Evolutionary conservation across 208 protist species (phyloP), one percentile per base, ranked within the genome.

Genomic region (Leishmania guyanensis): DNA sequence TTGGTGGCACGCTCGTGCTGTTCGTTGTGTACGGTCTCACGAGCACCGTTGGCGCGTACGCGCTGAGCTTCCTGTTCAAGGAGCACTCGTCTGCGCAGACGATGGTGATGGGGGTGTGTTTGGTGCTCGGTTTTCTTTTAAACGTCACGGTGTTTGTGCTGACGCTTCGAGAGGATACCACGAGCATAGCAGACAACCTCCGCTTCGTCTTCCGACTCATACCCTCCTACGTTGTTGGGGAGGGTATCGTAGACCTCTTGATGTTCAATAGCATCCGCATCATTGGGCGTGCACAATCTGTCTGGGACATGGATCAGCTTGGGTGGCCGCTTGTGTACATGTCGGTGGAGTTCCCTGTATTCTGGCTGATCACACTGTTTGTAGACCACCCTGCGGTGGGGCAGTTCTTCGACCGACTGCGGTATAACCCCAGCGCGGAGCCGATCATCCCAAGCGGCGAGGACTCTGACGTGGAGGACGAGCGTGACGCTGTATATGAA

Each of bases 61-160:
- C 62, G 3, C 26, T 90, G 39, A 90, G 81, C 73, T 93, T 94
- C 74, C n/a, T 86, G 54, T 93, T 93, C 79, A 80, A 33, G 36
- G 79, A 88, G 36, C 83, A 94, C 87, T 69, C 91, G 48, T 85
- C 82, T 17, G 90, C 89, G 8, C 86, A 93, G 70, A 84, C 80
- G 17, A 79, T 84, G 1, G 77, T 87, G 20, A 87, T 94, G 87
- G 53, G 71, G 0, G 73, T 88, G 1, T 86, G 81, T 77, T 87
- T 93, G 50, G 48, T 92, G 39, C 46, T 77, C 0, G 91, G 91
- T 8, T 91, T 93, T 26, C 51, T 93, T 3, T 60, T 91, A 2
- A 65, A 87, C n/a, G 62, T 94, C 20, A 17, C 77, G 29, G 79
- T 92, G 43, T 83, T 81, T n/a, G 66, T 93, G 26, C 76, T 94